These are phyloP conservation scores for Cudoniella acicularis DNA, from an alignment of 495 filamentous ascomycete species.

Conservation along the genomic window DNA sequence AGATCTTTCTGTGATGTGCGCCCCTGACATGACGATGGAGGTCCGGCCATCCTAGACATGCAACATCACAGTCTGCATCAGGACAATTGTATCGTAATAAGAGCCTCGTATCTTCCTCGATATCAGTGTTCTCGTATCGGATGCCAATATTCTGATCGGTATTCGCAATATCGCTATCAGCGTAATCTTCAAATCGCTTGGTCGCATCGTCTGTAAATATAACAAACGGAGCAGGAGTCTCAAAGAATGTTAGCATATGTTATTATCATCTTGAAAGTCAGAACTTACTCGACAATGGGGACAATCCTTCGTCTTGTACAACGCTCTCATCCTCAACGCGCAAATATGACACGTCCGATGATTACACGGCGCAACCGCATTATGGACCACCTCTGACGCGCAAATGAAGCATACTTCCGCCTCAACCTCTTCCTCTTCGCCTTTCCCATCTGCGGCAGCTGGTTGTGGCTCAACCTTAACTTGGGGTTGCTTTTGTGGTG, in stretches of 20 bases:
- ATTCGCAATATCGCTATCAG: conserved; percentile 63
- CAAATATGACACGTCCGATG: conserved; percentile 96
- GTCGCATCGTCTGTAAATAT: conserved; percentile 81
- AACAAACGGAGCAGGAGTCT: conserved; percentile 79
- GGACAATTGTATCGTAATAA: conserved; percentile 96
- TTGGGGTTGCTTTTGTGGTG: conserved; percentile 4
- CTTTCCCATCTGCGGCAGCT: not conserved
- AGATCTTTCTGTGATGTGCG: conserved; percentile 84
- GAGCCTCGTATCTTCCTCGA: conserved; percentile 81
- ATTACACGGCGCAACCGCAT: conserved; percentile 86
- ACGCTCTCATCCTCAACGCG: conserved; percentile 76
- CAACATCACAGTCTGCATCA: conserved; percentile 76
- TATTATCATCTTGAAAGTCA: too few relatives aligned
- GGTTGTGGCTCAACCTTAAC: not conserved
- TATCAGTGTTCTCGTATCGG: conserved; percentile 78
- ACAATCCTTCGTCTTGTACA: conserved; percentile 95
- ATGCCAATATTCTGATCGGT: conserved; percentile 84
- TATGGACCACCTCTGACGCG: conserved; percentile 79
- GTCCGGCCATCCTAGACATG: conserved; percentile 89
- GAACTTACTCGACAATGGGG: conserved; percentile 82
- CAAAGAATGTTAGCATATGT: conserved; percentile 6
- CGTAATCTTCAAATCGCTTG: conserved; percentile 83
- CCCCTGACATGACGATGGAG: conserved; percentile 84
- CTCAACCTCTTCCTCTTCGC: conserved; percentile 54
- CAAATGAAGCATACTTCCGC: conserved; percentile 95